Evolutionary conservation across 2,329 filamentous ascomycete species (phyloP), one percentile per base, ranked within the genome.

Genomic region (Penicillium psychrosexuale): DNA sequence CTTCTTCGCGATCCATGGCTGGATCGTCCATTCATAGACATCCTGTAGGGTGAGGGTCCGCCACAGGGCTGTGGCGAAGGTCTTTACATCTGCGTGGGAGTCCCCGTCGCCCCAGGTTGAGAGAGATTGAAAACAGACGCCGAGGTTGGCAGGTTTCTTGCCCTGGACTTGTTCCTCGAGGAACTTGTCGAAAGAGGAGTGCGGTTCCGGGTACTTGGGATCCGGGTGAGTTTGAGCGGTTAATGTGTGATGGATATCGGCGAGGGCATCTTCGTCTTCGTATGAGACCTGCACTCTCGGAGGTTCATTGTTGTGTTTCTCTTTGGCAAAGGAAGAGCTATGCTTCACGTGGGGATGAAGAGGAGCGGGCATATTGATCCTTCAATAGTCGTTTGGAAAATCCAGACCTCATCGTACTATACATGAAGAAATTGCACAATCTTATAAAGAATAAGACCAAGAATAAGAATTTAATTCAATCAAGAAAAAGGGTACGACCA

Each of bases 1-100:
- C 13, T 74, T 72, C 12, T 76, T 66, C 34, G 70, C 71, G 9
- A 81, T 38, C 51, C 74, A 75, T 1, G 80, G 80, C 40, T 83
- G 67, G 58, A 81, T 78, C 2, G 78, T 71, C 52, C 76, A 77
- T 17, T 90, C 68, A 17, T 88, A 76, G 27, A 77, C 78, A 71
- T 88, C 90, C 3, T 90, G 76, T 63, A 91, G 86, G 0, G 88
- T 89, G 63, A 91, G 88, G 0, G 87, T 90, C n/a, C 87, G 87
- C 34, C 89, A 66, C 28, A 91, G 77, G 1, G 88, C 87, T 49
- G 86, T 82, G 0, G 87, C 87, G 0, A 91, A 71, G 0, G 87
- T 90, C 60, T 83, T 83, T 19, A 88, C 85, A 60, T 86, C 84
- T 0, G 81, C 80, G 3, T 86, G 77, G 1, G 82, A 84, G 34